phyloP scores from a whole-genome alignment of 768 basidiomycete species.

The Amanita phalloides region DNA sequence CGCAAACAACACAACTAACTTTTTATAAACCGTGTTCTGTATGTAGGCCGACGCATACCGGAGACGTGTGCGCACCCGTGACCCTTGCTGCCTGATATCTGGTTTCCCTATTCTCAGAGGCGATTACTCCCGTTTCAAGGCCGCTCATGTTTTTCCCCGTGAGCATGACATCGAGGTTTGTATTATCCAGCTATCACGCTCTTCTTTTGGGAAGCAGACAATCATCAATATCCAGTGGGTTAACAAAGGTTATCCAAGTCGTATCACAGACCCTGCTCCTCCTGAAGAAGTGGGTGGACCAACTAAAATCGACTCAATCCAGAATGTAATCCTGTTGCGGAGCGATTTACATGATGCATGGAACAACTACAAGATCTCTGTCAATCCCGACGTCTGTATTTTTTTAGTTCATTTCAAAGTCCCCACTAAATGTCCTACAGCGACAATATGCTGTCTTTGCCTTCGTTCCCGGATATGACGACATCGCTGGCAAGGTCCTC shows the following conservation, averaged over 20 bases:
- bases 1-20: neutral
- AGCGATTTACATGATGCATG: neutral
- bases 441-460: neutral
- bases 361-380: neutral
- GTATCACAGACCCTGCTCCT: neutral
- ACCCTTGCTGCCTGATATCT: neutral
- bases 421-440: neutral
- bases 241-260: neutral
- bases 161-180: too few species aligned
- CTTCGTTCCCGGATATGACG: neutral
- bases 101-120: neutral
- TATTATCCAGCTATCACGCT: too few species aligned
- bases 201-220: too few species aligned
- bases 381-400: neutral
- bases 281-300: neutral
- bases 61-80: neutral
- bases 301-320: neutral
- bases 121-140: too few species aligned
- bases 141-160: too few species aligned
- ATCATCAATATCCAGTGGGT: neutral
- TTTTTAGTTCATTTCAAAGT: neutral
- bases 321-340: neutral
- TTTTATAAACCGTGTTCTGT: neutral
- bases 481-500: neutral
- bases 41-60: neutral